Evolutionary conservation across 768 basidiomycete species (phyloP).

Genomic region (Lactarius akahatsu): DNA sequence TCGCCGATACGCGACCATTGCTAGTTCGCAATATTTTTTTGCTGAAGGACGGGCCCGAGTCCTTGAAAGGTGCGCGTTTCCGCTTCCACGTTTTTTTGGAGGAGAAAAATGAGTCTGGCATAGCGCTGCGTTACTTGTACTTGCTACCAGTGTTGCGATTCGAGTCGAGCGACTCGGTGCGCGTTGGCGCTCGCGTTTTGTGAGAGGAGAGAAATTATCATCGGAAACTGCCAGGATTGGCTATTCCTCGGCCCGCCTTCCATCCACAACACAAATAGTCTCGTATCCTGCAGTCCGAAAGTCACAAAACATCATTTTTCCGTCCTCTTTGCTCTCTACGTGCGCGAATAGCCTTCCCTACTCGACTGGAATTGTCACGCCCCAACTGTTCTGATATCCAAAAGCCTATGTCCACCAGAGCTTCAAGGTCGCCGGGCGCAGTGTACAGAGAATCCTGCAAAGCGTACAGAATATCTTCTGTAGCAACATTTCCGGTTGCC

Average conservation of each 20-base stretch:
- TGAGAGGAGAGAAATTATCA: slow-evolving; percentile 5
- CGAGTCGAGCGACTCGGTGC: background rate
- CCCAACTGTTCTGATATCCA: slow-evolving; percentile 77
- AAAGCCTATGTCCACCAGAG: slow-evolving; percentile 71
- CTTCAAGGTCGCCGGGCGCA: slow-evolving; percentile 61
- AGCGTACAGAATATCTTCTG: slow-evolving; percentile 88
- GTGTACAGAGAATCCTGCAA: slow-evolving; percentile 62
- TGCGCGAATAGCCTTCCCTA: slow-evolving; percentile 68
- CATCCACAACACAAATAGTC: too few relatives aligned
- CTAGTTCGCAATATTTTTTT: slow-evolving; percentile 36
- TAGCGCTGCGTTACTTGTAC: slow-evolving; percentile 33
- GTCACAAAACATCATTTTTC: background rate
- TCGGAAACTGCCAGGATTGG: slow-evolving; percentile 12
- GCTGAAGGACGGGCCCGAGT: slow-evolving; percentile 36
- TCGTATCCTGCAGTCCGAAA: too few relatives aligned
- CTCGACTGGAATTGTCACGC: slow-evolving; percentile 70
- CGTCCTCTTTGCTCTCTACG: slow-evolving; percentile 41
- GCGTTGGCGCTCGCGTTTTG: background rate
- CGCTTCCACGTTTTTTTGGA: slow-evolving; percentile 57
- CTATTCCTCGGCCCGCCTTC: background rate
- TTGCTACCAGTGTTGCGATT: background rate
- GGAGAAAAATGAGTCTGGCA: slow-evolving; percentile 86
- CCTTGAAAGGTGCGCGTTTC: slow-evolving; percentile 47
- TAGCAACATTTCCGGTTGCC: slow-evolving; percentile 92
- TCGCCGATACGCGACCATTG: slow-evolving; percentile 28